phyloP scores from a whole-genome alignment of 2,329 filamentous ascomycete genomes.

The Penicillium sp. region DNA sequence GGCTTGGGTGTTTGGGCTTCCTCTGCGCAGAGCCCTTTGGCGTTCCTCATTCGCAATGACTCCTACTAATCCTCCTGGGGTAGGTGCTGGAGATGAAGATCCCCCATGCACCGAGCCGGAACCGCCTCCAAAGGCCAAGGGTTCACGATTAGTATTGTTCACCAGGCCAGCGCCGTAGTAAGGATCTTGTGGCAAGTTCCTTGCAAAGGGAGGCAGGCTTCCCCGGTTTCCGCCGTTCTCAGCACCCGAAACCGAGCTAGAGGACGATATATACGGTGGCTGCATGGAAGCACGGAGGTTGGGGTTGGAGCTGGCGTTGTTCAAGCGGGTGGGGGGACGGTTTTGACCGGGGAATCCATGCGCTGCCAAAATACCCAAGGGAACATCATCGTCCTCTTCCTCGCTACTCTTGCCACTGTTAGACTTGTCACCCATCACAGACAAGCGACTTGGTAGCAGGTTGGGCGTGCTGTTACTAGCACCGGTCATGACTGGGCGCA shows the following conservation, averaged over 20 bases:
- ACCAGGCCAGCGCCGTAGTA: constrained; percentile 79
- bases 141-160: constrained; percentile 71
- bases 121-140: constrained; percentile 68
- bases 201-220: constrained; percentile 77
- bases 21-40: constrained; percentile 73
- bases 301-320: constrained; percentile 67
- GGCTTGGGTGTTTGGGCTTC: constrained; percentile 70
- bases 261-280: constrained; percentile 50
- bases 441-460: constrained; percentile 45
- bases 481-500: constrained; percentile 59
- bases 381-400: constrained; percentile 85
- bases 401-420: constrained; percentile 43
- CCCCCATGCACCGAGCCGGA: constrained; percentile 43
- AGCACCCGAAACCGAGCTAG: constrained; percentile 62
- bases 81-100: constrained; percentile 44
- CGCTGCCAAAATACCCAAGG: constrained; percentile 80
- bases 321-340: constrained; percentile 70
- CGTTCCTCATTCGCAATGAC: constrained; percentile 86
- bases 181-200: constrained; percentile 79
- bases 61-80: constrained; percentile 79
- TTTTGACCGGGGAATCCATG: constrained; percentile 84
- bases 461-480: constrained; percentile 66
- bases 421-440: constrained; percentile 40
- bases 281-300: constrained; percentile 65
- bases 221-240: constrained; percentile 46